These are phyloP conservation scores for Mycocentrospora acerina DNA, from an alignment of 2,329 filamentous ascomycete genomes.

Conservation along the genomic window DNA sequence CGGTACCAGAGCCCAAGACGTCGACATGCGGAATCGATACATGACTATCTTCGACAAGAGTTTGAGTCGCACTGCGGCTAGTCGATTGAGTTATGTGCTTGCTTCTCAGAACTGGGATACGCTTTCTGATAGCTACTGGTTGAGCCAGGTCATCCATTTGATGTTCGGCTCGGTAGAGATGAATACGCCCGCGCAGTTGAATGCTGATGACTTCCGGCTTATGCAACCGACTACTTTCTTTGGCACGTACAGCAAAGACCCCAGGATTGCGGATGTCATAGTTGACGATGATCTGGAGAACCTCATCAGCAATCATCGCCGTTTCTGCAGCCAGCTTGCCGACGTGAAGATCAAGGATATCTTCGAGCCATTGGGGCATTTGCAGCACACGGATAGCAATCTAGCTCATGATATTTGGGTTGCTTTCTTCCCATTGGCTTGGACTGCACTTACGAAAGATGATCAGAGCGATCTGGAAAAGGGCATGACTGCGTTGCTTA, in stretches of 20 bases:
- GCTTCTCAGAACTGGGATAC: slow-evolving; percentile 97
- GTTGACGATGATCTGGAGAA: slow-evolving; percentile 79
- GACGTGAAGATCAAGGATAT: slow-evolving; percentile 87
- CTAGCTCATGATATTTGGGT: slow-evolving; percentile 91
- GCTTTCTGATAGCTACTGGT: slow-evolving; percentile 91
- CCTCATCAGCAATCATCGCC: slow-evolving; percentile 74
- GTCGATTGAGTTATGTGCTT: slow-evolving; percentile 84
- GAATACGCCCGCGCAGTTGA: slow-evolving; percentile 74
- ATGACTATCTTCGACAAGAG: slow-evolving; percentile 95
- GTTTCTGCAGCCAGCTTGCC: slow-evolving; percentile 80
- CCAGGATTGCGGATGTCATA: slow-evolving; percentile 64
- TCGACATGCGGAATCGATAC: slow-evolving; percentile 96
- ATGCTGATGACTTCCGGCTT: slow-evolving; percentile 80
- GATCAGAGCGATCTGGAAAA: slow-evolving; percentile 89
- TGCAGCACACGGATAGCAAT: slow-evolving; percentile 84
- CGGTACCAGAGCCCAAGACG: slow-evolving; percentile 86
- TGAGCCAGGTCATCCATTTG: slow-evolving; percentile 90
- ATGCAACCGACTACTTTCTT: slow-evolving; percentile 74
- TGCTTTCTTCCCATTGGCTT: slow-evolving; percentile 86
- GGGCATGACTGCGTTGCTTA: slow-evolving; percentile 84
- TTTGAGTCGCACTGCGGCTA: slow-evolving; percentile 86
- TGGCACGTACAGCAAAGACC: slow-evolving; percentile 71
- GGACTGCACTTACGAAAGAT: slow-evolving; percentile 84
- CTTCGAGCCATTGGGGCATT: slow-evolving; percentile 83
- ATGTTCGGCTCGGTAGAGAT: slow-evolving; percentile 89